Evolutionary conservation across 2,329 filamentous ascomycete species (phyloP), one percentile per base, ranked within the genome.

Genomic region (Aschersonia sp.): DNA sequence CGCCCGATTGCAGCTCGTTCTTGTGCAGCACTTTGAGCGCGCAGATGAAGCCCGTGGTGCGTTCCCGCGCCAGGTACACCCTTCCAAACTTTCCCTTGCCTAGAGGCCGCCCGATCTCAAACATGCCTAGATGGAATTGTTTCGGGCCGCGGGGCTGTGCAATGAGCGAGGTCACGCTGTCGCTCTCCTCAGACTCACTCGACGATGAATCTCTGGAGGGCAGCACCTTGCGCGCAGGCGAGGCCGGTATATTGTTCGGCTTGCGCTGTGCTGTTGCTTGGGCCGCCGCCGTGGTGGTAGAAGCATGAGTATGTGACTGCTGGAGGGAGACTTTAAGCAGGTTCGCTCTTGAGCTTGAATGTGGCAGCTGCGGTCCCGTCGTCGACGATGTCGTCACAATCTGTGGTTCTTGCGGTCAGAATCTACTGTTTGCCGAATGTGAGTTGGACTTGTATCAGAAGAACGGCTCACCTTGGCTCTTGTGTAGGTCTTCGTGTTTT

Each of bases 271-370:
- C 20, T 38, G 32, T 38, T 38, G 32, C 12, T 38, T 7, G 32
- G 7, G 32, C 12, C 9, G 80, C 81, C 54, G 85, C 80, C 43
- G 84, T 77, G 44, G 82, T 65, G 57, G 78, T 71, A 55, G 75
- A 7, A 38, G 32, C 7, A 38, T 77, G 61, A 64, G 81, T 89
- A 59, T 87, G 81, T 42, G 85, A 81, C 61, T 94, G 87, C 32
- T 20, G 20, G 30, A 96, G 74, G 30, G 85, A 84, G 46, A 87
- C 78, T 67, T 95, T 96, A 67, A 91, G 80, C 47, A 95, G 78
- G 55, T 92, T 92, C 51, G 88, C 77, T 54, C 89, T 77, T 59
- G 76, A 83, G 46, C 73, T 71, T 57, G 71, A 74, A 49, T 75
- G 72, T 10, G 67, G 54, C 40, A 72, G 56, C 52, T 77, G 67